Base-by-base conservation (phyloP, 139 green algal genomes). In the Edaphochlamys debaryana region DNA sequence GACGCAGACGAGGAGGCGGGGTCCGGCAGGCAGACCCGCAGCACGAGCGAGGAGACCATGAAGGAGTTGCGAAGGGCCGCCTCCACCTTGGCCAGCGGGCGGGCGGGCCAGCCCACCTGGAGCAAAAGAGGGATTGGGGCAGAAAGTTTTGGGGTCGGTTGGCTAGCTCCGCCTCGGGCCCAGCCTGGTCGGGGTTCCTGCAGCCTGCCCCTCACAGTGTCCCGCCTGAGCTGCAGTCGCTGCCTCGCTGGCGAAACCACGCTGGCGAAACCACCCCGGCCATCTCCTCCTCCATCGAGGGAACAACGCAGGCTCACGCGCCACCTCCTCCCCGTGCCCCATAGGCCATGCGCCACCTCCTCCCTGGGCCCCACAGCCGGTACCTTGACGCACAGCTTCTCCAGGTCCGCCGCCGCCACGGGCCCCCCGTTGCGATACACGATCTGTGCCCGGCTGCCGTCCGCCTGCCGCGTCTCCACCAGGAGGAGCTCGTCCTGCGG, bases 31-130 rank as follows among this genome's bases (percentile, higher is more conserved):
- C 42, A 85, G 30, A 87, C 79, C 2, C 74, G 68, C 62, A 91
- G 63, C 58, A 91, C 75, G 22, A 99, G 89, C 4, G 91, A 92
- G 15, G 89, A 86, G 4, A 99, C 95, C 50, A 99, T 85, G 87
- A 95, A 99, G 68, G 89, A 96, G 90, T 99, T 98, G 13, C 81
- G 68, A 27, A 99, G 91, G 1, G 97, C 97, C 11, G 89, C 88
- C 69, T 95, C 87, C 29, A 99, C 93, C 87, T 99, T 99, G 45
- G 86, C 41, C 0, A 93, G 32, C 0, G 94, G 95, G 30, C 97
- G 86, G 11, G 82, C 73, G 20, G 97, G 95, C 97, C 97, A 99
- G 0, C 95, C 95, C 0, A 99, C 96, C 94, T 98, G 89, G 1
- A 48, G 29, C 2, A 0, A 66, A 52, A 25, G 79, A 20, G 50